phyloP scores from a whole-genome alignment of 176 grass and related monocot species.

The Bromus sterilis region DNA sequence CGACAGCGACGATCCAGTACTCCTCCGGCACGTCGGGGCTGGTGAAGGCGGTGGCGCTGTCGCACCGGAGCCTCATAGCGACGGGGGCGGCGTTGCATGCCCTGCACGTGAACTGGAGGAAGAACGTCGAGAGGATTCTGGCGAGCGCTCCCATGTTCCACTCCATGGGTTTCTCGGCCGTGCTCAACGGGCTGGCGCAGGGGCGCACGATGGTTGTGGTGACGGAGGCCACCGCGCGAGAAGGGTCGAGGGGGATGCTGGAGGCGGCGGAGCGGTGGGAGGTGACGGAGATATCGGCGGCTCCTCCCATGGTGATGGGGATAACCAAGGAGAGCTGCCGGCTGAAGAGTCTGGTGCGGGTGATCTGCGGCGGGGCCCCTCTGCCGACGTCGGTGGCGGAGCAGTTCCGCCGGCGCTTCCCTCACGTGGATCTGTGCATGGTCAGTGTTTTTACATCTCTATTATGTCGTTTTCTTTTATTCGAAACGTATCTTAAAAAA shows the following conservation, averaged over 20 bases:
- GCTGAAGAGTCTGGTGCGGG: conserved; percentile 9
- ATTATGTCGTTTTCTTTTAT: not conserved
- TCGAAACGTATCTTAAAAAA: no score
- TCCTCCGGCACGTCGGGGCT: conserved; percentile 62
- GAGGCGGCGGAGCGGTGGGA: conserved; percentile 38
- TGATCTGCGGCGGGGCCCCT: conserved; percentile 45
- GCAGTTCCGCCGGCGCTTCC: conserved; percentile 34
- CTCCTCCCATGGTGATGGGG: conserved; percentile 47
- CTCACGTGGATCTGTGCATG: conserved; percentile 31
- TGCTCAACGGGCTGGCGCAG: conserved; percentile 11
- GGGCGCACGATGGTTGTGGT: conserved; percentile 42
- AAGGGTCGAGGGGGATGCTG: conserved; percentile 10
- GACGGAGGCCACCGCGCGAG: not conserved
- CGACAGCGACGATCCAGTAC: conserved; percentile 56
- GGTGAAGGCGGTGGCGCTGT: conserved; percentile 53
- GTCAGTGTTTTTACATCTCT: not conserved
- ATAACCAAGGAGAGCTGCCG: conserved; percentile 9
- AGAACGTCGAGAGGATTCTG: not conserved
- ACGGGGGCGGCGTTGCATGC: conserved; percentile 22
- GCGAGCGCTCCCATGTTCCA: conserved; percentile 53
- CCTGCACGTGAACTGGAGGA: not conserved
- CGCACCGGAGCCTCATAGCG: conserved; percentile 55
- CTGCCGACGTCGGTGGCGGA: conserved; percentile 15
- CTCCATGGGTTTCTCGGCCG: conserved; percentile 49
- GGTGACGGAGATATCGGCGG: conserved; percentile 28